phyloP scores from a whole-genome alignment of 1,284 basidiomycete species.

The Pseudozyma sp. region DNA sequence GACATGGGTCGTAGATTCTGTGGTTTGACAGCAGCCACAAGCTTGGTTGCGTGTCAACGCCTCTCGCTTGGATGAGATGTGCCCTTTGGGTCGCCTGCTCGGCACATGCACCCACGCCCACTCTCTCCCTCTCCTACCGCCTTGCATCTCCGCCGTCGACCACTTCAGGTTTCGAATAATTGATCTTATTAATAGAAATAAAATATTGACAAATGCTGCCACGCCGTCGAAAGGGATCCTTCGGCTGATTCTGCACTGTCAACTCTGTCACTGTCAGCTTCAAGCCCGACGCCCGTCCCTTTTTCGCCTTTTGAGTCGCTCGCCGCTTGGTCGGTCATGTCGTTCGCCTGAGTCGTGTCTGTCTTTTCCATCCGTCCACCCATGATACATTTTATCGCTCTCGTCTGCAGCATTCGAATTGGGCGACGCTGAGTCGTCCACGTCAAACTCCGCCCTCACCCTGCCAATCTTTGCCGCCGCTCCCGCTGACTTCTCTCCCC shows the following conservation, averaged over 20 bases:
- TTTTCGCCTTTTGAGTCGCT: slow-evolving; percentile 1
- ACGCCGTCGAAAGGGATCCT: no score
- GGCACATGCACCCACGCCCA: no score
- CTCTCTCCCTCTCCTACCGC: no score
- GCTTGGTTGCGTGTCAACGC: slow-evolving; percentile 8
- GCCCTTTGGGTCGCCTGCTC: slow-evolving; percentile 7
- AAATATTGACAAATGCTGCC: no score
- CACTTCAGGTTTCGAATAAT: no score
- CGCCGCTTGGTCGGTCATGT: neutral
- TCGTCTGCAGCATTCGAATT: slow-evolving; percentile 2
- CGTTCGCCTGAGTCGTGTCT: no score
- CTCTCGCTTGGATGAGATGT: slow-evolving; percentile 11
- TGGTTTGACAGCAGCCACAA: slow-evolving; percentile 32
- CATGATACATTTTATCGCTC: neutral
- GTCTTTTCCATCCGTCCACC: no score
- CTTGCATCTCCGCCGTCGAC: slow-evolving; percentile 5
- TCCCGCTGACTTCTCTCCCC: neutral
- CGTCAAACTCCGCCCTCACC: neutral
- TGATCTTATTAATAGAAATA: no score
- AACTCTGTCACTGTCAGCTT: neutral
- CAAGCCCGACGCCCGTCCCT: neutral
- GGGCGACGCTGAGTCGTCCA: neutral
- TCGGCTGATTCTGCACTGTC: neutral
- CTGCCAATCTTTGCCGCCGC: slow-evolving; percentile 5
- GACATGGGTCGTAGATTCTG: neutral